Percentiles rank a stretch among this genome's conserved stretches.
These are phyloP conservation scores for Gymnopilus junonius DNA, from an alignment of 768 basidiomycete species.

Conservation along the genomic window DNA sequence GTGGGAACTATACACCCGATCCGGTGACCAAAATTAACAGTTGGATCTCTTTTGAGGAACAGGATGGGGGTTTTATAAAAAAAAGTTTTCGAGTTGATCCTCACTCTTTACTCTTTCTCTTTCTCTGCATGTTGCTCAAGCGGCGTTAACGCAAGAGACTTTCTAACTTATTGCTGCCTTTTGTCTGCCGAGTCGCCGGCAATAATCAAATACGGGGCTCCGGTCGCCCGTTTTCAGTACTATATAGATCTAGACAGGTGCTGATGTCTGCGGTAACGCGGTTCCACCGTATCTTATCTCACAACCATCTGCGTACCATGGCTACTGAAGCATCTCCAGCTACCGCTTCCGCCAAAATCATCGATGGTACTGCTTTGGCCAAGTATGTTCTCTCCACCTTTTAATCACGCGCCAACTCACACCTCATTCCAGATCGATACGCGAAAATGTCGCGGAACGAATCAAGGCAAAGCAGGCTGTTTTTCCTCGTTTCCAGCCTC, in stretches of 20 bases:
- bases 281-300: conserved; percentile 39
- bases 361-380: conserved; percentile 85
- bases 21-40: conserved; percentile 4
- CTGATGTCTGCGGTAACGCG: conserved; percentile 18
- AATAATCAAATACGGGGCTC: conserved; percentile 17
- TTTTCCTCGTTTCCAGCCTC: conserved; percentile 89
- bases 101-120: conserved; percentile 3
- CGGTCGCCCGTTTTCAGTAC: conserved; percentile 16
- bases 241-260: conserved; percentile 19
- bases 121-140: conserved; percentile 4
- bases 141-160: conserved; percentile 1
- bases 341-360: conserved; percentile 48
- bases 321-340: conserved; percentile 28
- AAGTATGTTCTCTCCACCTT: conserved; percentile 57
- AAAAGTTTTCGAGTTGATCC: not conserved
- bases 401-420: conserved; percentile 15
- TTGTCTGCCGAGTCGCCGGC: conserved; percentile 10
- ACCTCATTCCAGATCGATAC: conserved; percentile 64
- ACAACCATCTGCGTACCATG: conserved; percentile 43
- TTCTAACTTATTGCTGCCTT: not conserved
- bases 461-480: conserved; percentile 67
- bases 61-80: not conserved
- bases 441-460: conserved; percentile 71
- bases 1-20: conserved; percentile 18
- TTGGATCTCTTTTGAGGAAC: not conserved